Base-by-base conservation (phyloP, 2,329 filamentous ascomycete species). In the Penicillium sp. region DNA sequence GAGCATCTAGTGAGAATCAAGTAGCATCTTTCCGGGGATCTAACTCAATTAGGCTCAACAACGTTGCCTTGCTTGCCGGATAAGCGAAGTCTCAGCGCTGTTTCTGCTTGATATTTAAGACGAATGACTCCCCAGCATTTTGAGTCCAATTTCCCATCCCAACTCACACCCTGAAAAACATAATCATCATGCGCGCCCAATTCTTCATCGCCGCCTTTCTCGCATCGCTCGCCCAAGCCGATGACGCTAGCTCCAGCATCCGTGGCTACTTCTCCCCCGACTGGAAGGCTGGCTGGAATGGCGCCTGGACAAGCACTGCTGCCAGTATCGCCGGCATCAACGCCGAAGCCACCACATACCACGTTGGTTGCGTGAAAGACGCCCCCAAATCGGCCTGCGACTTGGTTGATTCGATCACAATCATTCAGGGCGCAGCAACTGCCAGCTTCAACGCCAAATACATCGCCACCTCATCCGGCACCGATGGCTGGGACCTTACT, bases 341-440 rank as follows among this genome's bases (percentile, higher is more conserved):
- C 36, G 46, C 61, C 21, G n/a, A 42, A 1, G 57, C 56, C 5
- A 56, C 63, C 11, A 67, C 64, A 38, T 67, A 66, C 58, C 45
- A 65, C 27, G 54, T 67, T 5, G 48, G 50, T 46, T 67, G 65
- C 47, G 16, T 55, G 1, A 56, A 60, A 16, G 55, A 50, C 39
- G 64, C 64, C 6, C 60, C 64, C 22, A 66, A 67, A 18, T 54
- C 59, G 1, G 55, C 58, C 31, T 67, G 65, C 54, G 21, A 67
- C 32, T 55, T 56, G 42, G 43, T 55, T 3, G 34, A 45, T 5
- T 56, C 65, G 6, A 63, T 56, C 56, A 67, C 65, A 0, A 55
- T 67, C 31, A 56, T 67, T 31, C 64, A 67, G n/a, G 64, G 62
- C 1, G 46, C 60, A 1, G 50, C 53, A 8, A 66, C 65, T 3